phyloP scores from a whole-genome alignment of 2,329 filamentous ascomycete species.

The Helotiales sp. region DNA sequence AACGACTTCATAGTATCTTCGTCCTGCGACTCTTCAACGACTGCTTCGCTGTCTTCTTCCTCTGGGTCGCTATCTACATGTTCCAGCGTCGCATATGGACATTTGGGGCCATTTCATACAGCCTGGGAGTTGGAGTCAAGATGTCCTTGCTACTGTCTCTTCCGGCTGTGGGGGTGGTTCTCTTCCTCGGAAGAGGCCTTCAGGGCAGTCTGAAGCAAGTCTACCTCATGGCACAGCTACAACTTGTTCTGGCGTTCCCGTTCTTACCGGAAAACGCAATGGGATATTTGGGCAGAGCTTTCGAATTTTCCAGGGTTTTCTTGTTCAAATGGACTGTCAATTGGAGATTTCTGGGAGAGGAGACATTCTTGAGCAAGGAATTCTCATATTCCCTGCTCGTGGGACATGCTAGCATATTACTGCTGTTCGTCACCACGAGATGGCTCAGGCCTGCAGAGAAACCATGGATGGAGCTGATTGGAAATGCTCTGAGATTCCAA shows the following conservation, averaged over 20 bases:
- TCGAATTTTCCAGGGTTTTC: slow-evolving; percentile 90
- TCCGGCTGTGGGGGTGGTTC: slow-evolving; percentile 77
- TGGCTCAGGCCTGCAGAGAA: slow-evolving; percentile 65
- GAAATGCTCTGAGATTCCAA: slow-evolving; percentile 37
- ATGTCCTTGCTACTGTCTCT: slow-evolving; percentile 88
- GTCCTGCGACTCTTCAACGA: slow-evolving; percentile 95
- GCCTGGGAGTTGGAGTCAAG: slow-evolving; percentile 85
- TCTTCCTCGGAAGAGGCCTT: slow-evolving; percentile 76
- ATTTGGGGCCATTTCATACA: slow-evolving; percentile 73
- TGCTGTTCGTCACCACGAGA: slow-evolving; percentile 59
- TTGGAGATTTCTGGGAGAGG: slow-evolving; percentile 93
- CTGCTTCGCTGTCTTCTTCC: slow-evolving; percentile 81
- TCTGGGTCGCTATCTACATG: slow-evolving; percentile 80
- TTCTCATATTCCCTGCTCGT: slow-evolving; percentile 64
- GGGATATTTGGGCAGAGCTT: slow-evolving; percentile 81
- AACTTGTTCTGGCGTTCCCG: slow-evolving; percentile 69
- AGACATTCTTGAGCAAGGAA: slow-evolving; percentile 71
- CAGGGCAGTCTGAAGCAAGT: slow-evolving; percentile 69
- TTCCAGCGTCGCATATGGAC: slow-evolving; percentile 79
- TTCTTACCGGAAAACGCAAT: slow-evolving; percentile 69
- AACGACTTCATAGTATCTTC: slow-evolving; percentile 92
- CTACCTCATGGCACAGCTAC: slow-evolving; percentile 75
- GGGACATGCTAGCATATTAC: slow-evolving; percentile 59
- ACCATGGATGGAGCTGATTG: slow-evolving; percentile 52
- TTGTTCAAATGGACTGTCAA: slow-evolving; percentile 99